phyloP scores from a whole-genome alignment of 345 rosid species.

The Syzygium grande region DNA sequence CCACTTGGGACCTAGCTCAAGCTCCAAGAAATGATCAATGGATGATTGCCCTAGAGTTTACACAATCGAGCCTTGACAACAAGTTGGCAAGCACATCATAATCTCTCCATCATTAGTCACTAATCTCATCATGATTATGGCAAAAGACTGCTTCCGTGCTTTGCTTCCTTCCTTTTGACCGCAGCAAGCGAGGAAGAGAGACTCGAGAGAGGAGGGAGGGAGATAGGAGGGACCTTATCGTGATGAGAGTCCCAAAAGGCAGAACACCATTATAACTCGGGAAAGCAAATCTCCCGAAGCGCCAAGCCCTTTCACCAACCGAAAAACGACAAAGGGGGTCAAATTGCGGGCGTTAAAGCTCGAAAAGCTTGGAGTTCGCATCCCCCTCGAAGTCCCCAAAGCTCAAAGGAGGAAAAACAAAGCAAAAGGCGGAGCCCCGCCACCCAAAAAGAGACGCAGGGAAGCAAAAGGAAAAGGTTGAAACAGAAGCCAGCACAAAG shows the following conservation, averaged over 20 bases:
- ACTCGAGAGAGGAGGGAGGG: background rate
- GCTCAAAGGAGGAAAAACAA: background rate
- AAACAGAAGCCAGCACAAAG: background rate
- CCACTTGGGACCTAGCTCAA: background rate
- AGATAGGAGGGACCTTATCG: background rate
- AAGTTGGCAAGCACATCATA: background rate
- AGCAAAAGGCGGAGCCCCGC: background rate
- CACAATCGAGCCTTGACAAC: background rate
- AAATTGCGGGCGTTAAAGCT: slow-evolving; percentile 23
- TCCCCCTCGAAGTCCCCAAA: background rate
- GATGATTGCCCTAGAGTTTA: background rate
- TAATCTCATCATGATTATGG: background rate
- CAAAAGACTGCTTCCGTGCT: background rate
- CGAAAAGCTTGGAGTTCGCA: background rate
- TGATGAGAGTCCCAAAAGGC: background rate
- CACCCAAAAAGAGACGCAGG: background rate
- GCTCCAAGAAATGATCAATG: background rate
- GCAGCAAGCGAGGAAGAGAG: background rate
- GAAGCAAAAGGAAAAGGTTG: background rate
- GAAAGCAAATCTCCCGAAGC: background rate
- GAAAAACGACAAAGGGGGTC: slow-evolving; percentile 14
- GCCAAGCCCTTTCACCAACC: background rate
- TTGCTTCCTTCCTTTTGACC: background rate
- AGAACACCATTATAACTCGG: background rate
- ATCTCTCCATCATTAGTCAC: background rate